phyloP scores from a whole-genome alignment of 176 grass and related monocot genomes.

The Oropetium thomaeum region DNA sequence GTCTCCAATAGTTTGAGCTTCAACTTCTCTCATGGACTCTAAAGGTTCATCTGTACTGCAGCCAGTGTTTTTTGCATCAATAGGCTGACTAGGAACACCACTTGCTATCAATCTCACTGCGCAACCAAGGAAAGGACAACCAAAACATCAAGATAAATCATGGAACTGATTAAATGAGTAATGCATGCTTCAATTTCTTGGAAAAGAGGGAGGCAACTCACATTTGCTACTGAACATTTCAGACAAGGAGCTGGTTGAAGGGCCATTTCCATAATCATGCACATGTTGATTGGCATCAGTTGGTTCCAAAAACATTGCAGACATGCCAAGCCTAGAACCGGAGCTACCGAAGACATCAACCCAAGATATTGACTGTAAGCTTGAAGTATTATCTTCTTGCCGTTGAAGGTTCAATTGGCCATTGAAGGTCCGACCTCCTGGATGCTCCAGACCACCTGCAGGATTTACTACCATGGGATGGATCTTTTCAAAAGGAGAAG shows the following conservation, averaged over 20 bases:
- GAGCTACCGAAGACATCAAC: slow-evolving; percentile 29
- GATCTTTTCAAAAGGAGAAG: slow-evolving; percentile 54
- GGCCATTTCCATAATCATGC: slow-evolving; percentile 22
- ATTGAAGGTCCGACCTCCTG: slow-evolving; percentile 31
- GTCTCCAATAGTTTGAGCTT: slow-evolving; percentile 82
- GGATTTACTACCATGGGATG: slow-evolving; percentile 32
- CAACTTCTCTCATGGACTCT: slow-evolving; percentile 65
- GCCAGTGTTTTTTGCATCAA: slow-evolving; percentile 35
- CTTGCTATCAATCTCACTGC: slow-evolving; percentile 46
- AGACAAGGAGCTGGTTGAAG: slow-evolving; percentile 41
- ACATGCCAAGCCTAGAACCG: slow-evolving; percentile 32
- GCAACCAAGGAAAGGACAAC: neutral
- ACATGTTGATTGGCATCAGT: slow-evolving; percentile 2
- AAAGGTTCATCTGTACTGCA: slow-evolving; percentile 51
- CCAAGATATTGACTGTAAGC: slow-evolving; percentile 30
- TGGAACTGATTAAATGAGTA: neutral
- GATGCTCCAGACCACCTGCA: slow-evolving; percentile 26
- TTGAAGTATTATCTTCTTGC: slow-evolving; percentile 26
- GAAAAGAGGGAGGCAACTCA: slow-evolving; percentile 35
- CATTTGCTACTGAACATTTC: slow-evolving; percentile 48
- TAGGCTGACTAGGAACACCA: slow-evolving; percentile 34
- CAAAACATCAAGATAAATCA: slow-evolving; percentile 19
- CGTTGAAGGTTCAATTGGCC: slow-evolving; percentile 34
- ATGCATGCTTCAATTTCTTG: neutral
- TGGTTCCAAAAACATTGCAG: slow-evolving; percentile 26